Evolutionary conservation across 345 rosid genomes (phyloP), one percentile per base, ranked within the genome.

Genomic region (Corchorus capsularis): DNA sequence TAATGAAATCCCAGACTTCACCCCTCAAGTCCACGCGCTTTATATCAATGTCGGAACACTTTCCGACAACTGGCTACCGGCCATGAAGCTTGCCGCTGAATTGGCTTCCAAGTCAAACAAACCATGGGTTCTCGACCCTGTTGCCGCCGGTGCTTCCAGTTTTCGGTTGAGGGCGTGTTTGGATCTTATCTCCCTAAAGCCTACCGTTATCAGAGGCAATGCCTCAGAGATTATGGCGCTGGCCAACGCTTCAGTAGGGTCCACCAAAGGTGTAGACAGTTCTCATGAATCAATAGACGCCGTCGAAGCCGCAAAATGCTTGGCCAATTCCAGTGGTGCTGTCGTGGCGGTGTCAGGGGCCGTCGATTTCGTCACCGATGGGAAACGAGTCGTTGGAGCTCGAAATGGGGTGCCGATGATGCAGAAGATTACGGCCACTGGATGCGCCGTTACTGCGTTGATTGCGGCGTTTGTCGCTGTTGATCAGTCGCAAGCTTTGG

Each of bases 71-170:
- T 95, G 98, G 98, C 77, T 93, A 17, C 90, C 93, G 37, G 80
- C 98, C 17, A 90, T 93, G 98, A 90, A 88, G 74, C 65, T 76
- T n/a, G 98, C 97, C 17, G 91, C 89, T 0, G 79, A 78, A 72
- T 68, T 90, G 54, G 92, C 89, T 53, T 63, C 61, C n/a, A 37
- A 83, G 74, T 66, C 49, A 5, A 84, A 90, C 4, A 91, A 78
- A 78, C 98, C 99, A 0, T 93, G 99, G 97, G 89, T 91, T 78
- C 93, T 95, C 34, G 97, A 93, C 81, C 97, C 97, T 1, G 98
- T 93, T 34, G 98, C 99, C 17, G 94, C 90, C n/a, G 93, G 92
- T 16, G 92, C 92, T 74, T 87, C 97, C 5, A 54, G 67, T 22
- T 93, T 89, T 86, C 93, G 97, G 71, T 79, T 95, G 67, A 89